phyloP scores from a whole-genome alignment of 257 asterid species.

The Solanum pennellii region DNA sequence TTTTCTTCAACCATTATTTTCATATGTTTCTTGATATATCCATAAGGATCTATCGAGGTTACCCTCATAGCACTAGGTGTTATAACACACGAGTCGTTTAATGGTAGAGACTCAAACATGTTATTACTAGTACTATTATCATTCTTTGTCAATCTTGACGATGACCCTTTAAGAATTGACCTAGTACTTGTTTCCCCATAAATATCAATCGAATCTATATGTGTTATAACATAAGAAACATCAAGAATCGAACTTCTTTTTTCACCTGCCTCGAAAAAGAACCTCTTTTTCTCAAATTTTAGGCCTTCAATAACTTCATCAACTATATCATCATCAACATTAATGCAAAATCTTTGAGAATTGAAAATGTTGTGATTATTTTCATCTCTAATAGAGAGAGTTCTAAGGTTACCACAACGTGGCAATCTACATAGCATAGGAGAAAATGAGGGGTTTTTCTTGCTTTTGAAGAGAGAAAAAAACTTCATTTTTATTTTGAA shows the following conservation, averaged over 20 bases:
- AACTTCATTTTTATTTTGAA: slow-evolving; percentile 13
- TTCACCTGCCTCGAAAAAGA: too few species aligned
- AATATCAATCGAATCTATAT: slow-evolving; percentile 17
- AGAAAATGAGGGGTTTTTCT: slow-evolving; percentile 6
- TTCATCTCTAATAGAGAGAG: slow-evolving; percentile 37
- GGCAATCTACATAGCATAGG: slow-evolving; percentile 33
- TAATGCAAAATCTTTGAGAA: neutral
- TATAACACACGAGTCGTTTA: slow-evolving; percentile 7
- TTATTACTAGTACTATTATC: neutral
- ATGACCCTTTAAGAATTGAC: slow-evolving; percentile 28
- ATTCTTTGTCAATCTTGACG: too few species aligned
- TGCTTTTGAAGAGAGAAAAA: slow-evolving; percentile 32
- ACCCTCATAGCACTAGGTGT: slow-evolving; percentile 1
- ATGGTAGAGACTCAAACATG: neutral
- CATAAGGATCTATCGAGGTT: slow-evolving; percentile 22
- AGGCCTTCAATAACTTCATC: too few species aligned
- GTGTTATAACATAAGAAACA: neutral
- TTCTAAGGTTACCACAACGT: slow-evolving; percentile 26
- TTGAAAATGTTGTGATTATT: slow-evolving; percentile 9
- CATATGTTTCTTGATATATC: slow-evolving; percentile 48
- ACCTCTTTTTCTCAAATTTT: too few species aligned
- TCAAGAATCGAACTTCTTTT: too few species aligned
- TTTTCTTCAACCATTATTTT: slow-evolving; percentile 24
- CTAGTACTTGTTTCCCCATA: slow-evolving; percentile 17
- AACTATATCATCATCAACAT: too few species aligned